Base-by-base conservation (phyloP, 75 land plant genomes). In the Picea glauca region DNA sequence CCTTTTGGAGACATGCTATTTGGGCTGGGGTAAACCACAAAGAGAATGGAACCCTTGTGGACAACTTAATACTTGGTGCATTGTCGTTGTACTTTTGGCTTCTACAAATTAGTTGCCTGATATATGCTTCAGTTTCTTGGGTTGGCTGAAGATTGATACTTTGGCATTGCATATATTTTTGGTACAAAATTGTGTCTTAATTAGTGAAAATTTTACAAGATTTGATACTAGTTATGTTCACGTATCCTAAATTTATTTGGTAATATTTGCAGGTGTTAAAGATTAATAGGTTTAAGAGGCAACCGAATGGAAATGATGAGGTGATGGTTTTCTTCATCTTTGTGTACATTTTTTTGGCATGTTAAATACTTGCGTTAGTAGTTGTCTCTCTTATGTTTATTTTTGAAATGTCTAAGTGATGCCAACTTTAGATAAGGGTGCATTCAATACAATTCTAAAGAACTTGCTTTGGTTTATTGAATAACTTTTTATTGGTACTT, bases 251-350 rank as follows among this genome's bases (percentile, higher is more conserved):
- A 26, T 35, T 58, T 35, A 31, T n/a, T 33, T 14, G 4, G 11
- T 30, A 13, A 14, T n/a, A 63, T 5, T 31, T 58, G 43, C 78
- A 92, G 97, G 86, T 94, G 12, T 72, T 92, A 88, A 93, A 86
- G 62, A 81, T 90, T 4, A 89, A 88, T 67, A 79, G 90, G 90
- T 88, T 94, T 58, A 86, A 89, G 80, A 92, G 91, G 81, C 88
- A 84, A 14, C 83, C 86, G 2, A 80, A 89, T 74, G 95, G 97
- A 13, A 89, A 94, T 79, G 97, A 94, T 63, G 93, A 93, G 95
- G 97, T 92, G 77, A 57, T 3, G 18, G 13, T 60, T 70, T 15
- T 67, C 21, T 80, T 15, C 75, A 30, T 59, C 63, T 33, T 78
- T 15, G 62, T 23, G 30, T 15, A 9, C 23, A 20, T 23, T 56